phyloP scores from a whole-genome alignment of 2,329 filamentous ascomycete species.

The Fusarium sp. region DNA sequence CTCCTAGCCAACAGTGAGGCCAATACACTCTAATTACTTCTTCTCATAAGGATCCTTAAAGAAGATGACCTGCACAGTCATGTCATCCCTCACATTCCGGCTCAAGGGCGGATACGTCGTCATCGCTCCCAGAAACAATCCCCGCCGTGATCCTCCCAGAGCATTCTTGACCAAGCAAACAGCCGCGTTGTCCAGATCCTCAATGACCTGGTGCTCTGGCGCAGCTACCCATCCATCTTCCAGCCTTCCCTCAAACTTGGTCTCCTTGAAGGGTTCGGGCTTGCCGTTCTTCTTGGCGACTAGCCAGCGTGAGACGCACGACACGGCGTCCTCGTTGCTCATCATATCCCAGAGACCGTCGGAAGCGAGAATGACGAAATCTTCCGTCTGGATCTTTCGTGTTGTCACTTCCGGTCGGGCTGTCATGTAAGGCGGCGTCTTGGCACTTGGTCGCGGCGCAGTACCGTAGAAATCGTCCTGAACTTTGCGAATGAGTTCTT shows the following conservation, averaged over 20 bases:
- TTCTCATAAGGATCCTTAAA: conserved; percentile 58
- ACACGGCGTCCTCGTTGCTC: conserved; percentile 64
- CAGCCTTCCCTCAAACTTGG: conserved; percentile 23
- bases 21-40: conserved; percentile 51
- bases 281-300: conserved; percentile 40
- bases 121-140: conserved; percentile 76
- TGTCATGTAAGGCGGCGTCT: conserved; percentile 72
- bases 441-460: conserved; percentile 51
- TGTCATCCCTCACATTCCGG: conserved; percentile 72
- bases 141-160: conserved; percentile 76
- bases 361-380: conserved; percentile 71
- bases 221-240: conserved; percentile 39
- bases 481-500: conserved; percentile 48
- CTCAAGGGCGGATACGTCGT: conserved; percentile 76
- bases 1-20: not conserved
- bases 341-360: conserved; percentile 74
- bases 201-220: conserved; percentile 71
- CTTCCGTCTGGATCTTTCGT: conserved; percentile 56
- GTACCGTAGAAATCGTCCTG: conserved; percentile 60
- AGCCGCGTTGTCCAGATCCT: conserved; percentile 78
- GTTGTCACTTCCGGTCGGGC: conserved; percentile 71
- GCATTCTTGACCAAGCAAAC: conserved; percentile 84
- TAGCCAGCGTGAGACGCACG: conserved; percentile 64
- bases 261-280: conserved; percentile 35
- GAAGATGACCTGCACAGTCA: conserved; percentile 87